phyloP scores from a whole-genome alignment of 2,329 filamentous ascomycete genomes.

The Hymenoscyphus fraxineus region DNA sequence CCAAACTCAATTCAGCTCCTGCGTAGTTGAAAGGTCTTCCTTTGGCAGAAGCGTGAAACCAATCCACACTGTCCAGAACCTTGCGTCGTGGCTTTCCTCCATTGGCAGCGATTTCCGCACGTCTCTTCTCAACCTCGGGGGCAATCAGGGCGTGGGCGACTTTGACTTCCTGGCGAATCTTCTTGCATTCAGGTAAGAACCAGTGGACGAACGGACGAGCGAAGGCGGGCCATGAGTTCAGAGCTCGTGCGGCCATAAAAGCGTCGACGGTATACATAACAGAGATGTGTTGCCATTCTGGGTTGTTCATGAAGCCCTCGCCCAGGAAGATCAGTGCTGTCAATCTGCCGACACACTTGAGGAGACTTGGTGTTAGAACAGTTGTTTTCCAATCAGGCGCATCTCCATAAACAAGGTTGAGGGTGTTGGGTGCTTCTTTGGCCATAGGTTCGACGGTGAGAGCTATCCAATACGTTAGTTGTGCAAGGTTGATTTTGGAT shows the following conservation, averaged over 20 bases:
- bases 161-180: conserved; percentile 38
- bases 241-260: conserved; percentile 36
- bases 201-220: conserved; percentile 43
- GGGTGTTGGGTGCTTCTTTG: conserved; percentile 35
- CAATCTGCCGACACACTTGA: conserved; percentile 45
- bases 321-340: conserved; percentile 50
- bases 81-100: conserved; percentile 23
- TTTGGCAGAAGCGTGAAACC: conserved; percentile 40
- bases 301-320: conserved; percentile 41
- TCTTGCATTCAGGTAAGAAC: conserved; percentile 41
- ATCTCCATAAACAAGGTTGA: conserved; percentile 36
- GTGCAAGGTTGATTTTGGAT: background rate
- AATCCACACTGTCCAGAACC: conserved; percentile 41
- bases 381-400: conserved; percentile 40
- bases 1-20: conserved; percentile 36
- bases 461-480: conserved; percentile 2
- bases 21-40: conserved; percentile 35
- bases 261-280: conserved; percentile 42
- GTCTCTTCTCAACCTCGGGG: conserved; percentile 25
- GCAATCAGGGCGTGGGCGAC: conserved; percentile 37
- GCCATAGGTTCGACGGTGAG: conserved; percentile 37
- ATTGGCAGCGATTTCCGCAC: conserved; percentile 11
- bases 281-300: conserved; percentile 44
- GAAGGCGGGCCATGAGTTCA: conserved; percentile 41
- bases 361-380: conserved; percentile 37